These are phyloP conservation scores for Breynia disticha DNA, from an alignment of 441 rosid genomes.

Conservation along the genomic window DNA sequence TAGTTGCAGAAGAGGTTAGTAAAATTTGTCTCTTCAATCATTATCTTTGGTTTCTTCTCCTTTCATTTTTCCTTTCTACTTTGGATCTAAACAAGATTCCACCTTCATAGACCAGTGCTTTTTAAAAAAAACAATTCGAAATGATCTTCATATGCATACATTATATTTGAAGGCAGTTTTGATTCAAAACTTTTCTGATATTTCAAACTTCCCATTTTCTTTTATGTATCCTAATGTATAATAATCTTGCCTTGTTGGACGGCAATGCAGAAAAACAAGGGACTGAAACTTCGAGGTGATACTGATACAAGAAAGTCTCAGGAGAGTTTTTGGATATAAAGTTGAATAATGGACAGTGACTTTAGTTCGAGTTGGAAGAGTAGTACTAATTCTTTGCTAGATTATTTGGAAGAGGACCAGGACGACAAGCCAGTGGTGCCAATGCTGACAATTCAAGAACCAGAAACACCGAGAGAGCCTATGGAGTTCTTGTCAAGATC, in stretches of 20 bases:
- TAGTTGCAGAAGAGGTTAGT: slow-evolving; percentile 13
- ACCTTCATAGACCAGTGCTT: too few species aligned
- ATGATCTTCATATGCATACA: too few species aligned
- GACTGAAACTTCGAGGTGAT: too few species aligned
- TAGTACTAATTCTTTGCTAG: slow-evolving; percentile 27
- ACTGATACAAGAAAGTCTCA: too few species aligned
- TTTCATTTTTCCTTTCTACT: not conserved
- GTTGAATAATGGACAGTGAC: slow-evolving; percentile 41
- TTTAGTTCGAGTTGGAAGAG: slow-evolving; percentile 33
- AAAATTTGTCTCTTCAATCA: slow-evolving; percentile 1
- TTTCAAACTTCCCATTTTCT: too few species aligned
- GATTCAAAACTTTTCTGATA: too few species aligned
- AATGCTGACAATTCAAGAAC: slow-evolving; percentile 51
- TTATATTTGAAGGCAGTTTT: too few species aligned
- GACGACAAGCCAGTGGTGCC: slow-evolving; percentile 26
- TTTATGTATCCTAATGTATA: too few species aligned
- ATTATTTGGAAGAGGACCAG: slow-evolving; percentile 47
- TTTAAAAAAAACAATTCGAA: too few species aligned
- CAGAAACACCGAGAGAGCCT: slow-evolving; percentile 77
- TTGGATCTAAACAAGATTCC: too few species aligned
- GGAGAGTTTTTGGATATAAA: not conserved
- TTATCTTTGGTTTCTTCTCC: not conserved
- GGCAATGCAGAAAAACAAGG: too few species aligned
- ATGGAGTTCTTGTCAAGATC: slow-evolving; percentile 95
- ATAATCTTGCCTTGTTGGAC: too few species aligned